These are phyloP conservation scores for Phialocephala subalpina DNA, from an alignment of 2,329 filamentous ascomycete genomes.

Conservation along the genomic window DNA sequence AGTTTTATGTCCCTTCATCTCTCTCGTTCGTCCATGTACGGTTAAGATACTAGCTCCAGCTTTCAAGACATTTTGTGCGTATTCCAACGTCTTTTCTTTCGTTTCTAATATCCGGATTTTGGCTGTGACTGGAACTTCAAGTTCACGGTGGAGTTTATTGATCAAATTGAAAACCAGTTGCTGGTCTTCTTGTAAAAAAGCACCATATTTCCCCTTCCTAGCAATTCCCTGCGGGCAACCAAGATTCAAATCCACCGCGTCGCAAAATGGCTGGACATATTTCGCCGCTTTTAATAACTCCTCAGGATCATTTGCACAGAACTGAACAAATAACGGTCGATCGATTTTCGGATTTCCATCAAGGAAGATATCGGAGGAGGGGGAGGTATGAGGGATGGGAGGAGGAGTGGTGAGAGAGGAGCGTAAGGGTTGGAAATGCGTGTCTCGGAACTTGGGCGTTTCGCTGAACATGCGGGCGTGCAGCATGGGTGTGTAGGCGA, in stretches of 20 bases:
- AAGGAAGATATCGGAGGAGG: conserved; percentile 61
- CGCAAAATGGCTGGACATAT: conserved; percentile 84
- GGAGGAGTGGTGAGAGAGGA: conserved; percentile 42
- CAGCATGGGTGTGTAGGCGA: conserved; percentile 96
- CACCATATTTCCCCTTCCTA: conserved; percentile 87
- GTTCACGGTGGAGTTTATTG: conserved; percentile 78
- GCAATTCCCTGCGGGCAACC: conserved; percentile 98
- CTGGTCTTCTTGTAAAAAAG: conserved; percentile 94
- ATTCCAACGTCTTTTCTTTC: conserved; percentile 84
- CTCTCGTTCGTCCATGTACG: conserved; percentile 85
- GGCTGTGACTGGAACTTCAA: conserved; percentile 87
- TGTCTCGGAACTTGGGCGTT: conserved; percentile 75
- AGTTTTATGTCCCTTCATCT: conserved; percentile 96
- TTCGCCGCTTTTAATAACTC: conserved; percentile 81
- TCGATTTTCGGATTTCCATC: conserved; percentile 89
- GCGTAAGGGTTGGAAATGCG: conserved; percentile 75
- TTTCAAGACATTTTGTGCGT: conserved; percentile 84
- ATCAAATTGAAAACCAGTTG: conserved; percentile 84
- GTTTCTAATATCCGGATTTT: conserved; percentile 94
- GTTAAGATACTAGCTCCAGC: conserved; percentile 94
- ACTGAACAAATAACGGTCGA: conserved; percentile 93
- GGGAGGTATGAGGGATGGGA: conserved; percentile 35
- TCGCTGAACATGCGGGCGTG: conserved; percentile 90
- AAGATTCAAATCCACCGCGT: conserved; percentile 94
- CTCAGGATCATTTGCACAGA: conserved; percentile 90